Base-by-base conservation (phyloP, 805 yeast genomes). In the Saturnispora gosingensis region DNA sequence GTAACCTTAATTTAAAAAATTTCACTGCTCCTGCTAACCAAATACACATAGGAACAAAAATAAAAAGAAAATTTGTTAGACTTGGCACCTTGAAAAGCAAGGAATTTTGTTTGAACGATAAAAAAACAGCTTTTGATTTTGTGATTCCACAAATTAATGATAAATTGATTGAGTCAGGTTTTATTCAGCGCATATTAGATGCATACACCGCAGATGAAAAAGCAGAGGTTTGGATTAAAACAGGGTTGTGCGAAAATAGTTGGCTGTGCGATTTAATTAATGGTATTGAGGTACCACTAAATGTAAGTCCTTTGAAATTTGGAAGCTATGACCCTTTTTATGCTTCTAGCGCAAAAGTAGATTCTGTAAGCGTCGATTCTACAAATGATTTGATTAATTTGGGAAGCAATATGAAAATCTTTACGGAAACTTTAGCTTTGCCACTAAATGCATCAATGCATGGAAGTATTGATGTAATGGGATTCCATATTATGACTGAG, bases 181-280 rank as follows among this genome's bases (percentile, higher is more conserved):
- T 39, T 16, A 39, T 50, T 18, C 52, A 50, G 32, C 15, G n/a
- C 4, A 4, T 50, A 3, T 30, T 50, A 11, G 42, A 45, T 39
- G 38, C 34, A 13, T 15, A 44, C 10, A 22, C 24, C 18, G 28
- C 32, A 4, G 47, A 45, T 15, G 15, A 35, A 18, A 27, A 27
- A 10, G 20, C 35, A 13, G 27, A 25, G 13, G n/a, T 49, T 25
- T 49, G 51, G 51, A 13, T 49, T 16, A 49, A 28, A 43, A 18
- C 47, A 25, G 51, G 51, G n/a, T 35, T 43, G 35, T 49, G 51
- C 27, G 43, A 43, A 9, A 32, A 49, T 16, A 49, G 45, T 25
- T 49, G 51, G 51, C 5, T 43, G 15, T 49, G 51, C 35, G 43
- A 43, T 35, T n/a, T 43, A 3, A 9, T 49, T 24, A 24, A 49